Evolutionary conservation across 2,329 filamentous ascomycete genomes (phyloP).

Genomic region (Alternaria burnsii): DNA sequence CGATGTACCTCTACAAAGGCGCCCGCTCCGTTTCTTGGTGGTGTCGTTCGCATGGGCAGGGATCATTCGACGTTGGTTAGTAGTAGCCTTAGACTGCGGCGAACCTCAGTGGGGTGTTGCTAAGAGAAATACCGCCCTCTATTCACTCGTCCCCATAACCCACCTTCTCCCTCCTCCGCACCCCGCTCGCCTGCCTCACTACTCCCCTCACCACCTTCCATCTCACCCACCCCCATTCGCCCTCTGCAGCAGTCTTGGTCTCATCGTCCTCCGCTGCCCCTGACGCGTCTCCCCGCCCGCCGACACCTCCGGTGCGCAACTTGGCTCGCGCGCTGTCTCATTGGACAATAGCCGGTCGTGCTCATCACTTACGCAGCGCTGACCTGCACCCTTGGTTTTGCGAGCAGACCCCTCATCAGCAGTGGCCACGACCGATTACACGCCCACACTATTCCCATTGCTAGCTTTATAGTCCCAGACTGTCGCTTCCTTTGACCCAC

Average conservation of each 20-base stretch:
- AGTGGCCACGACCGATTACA: constrained; percentile 17
- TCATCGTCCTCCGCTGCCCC: constrained; percentile 10
- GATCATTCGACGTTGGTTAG: constrained; percentile 31
- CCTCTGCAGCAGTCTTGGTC: constrained; percentile 6
- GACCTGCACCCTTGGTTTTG: constrained; percentile 19
- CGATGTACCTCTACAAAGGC: constrained; percentile 32
- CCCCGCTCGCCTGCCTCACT: constrained; percentile 16
- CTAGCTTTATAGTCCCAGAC: constrained; percentile 15
- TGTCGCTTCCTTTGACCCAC: constrained; percentile 14
- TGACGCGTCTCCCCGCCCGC: constrained; percentile 21
- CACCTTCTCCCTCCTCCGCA: constrained; percentile 20
- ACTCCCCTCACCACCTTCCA: constrained; percentile 10
- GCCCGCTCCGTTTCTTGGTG: constrained; percentile 27
- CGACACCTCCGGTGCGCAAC: constrained; percentile 17
- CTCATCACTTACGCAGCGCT: constrained; percentile 14
- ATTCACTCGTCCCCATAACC: constrained; percentile 26
- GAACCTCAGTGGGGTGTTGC: constrained; percentile 33
- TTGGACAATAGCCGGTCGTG: constrained; percentile 20
- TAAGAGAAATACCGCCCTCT: constrained; percentile 40
- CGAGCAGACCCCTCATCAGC: constrained; percentile 20
- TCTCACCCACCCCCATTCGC: constrained; percentile 7
- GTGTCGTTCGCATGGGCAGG: constrained; percentile 37
- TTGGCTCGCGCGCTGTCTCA: constrained; percentile 17
- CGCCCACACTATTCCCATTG: constrained; percentile 9
- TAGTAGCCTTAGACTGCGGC: constrained; percentile 24